Conservation (phyloP, 139 green algal genomes). For the Tetradesmus obliquus region DNA sequence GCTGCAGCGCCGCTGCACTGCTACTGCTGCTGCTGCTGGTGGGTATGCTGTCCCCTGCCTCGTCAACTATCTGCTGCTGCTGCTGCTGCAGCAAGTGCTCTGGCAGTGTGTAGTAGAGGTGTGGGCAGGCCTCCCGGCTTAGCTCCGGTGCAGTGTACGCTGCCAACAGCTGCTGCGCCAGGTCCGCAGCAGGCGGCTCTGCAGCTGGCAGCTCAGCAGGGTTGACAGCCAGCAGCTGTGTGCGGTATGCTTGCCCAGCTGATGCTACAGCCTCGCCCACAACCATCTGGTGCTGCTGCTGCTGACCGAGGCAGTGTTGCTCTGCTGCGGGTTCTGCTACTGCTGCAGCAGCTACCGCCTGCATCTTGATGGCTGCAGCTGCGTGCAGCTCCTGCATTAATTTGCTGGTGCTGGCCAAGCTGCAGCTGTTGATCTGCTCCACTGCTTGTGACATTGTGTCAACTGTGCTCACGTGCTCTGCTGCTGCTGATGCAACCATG, state of each 20-base stretch:
- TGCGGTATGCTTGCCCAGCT: slow-evolving; percentile 6
- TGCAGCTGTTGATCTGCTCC: background rate
- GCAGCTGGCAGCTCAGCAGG: background rate
- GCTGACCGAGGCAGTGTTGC: background rate
- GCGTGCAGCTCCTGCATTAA: background rate
- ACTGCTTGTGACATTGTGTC: background rate
- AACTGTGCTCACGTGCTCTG: background rate
- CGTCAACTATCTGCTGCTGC: background rate
- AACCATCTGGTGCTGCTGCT: background rate
- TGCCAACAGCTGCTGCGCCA: background rate
- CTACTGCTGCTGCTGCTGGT: background rate
- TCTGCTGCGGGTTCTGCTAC: background rate
- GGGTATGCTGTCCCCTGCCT: background rate
- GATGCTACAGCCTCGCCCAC: background rate
- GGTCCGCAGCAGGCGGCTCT: background rate
- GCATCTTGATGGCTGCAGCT: background rate
- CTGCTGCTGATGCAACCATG: background rate
- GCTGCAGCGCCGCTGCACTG: slow-evolving; percentile 11
- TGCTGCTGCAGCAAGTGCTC: background rate
- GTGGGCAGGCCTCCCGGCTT: background rate
- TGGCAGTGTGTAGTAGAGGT: slow-evolving; percentile 24
- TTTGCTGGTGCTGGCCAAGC: background rate
- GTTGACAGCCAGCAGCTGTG: background rate
- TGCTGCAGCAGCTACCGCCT: background rate
- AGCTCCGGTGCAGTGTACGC: background rate